These are phyloP conservation scores for Rhododendron ovatum DNA, from an alignment of 148 eudicot species.

Conservation along the genomic window DNA sequence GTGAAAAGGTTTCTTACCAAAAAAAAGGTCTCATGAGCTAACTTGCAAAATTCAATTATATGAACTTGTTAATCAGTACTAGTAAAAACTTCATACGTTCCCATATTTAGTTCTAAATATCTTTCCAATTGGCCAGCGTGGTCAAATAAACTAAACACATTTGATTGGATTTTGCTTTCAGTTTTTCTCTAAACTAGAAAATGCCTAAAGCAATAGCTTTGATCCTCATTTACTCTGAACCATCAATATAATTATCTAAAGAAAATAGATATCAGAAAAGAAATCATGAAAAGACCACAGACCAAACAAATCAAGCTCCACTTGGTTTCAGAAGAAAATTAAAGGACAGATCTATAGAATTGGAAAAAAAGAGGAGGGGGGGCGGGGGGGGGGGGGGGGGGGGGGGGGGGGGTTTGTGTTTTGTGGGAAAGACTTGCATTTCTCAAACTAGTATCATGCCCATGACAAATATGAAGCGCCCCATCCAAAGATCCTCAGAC, in stretches of 20 bases:
- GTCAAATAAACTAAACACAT: not conserved
- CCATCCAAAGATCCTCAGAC: not conserved
- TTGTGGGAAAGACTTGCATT: not conserved
- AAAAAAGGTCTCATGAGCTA: not conserved
- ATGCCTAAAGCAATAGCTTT: not conserved
- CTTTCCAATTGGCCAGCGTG: not conserved
- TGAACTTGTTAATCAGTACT: not conserved
- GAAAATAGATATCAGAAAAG: not conserved
- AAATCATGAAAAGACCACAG: not conserved
- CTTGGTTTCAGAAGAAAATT: not conserved
- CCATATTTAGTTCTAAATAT: not conserved
- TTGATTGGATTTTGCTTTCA: not conserved
- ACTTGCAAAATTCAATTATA: not conserved
- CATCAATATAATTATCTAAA: not conserved
- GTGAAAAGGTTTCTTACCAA: not conserved
- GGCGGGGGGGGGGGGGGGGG: no score
- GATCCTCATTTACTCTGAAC: not conserved
- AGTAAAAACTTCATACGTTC: not conserved
- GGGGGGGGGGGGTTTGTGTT: no score
- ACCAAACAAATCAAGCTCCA: not conserved
- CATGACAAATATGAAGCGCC: no score
- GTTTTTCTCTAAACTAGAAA: not conserved
- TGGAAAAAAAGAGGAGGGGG: no score
- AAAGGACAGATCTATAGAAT: not conserved
- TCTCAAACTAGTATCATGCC: slow-evolving; percentile 2